Evolutionary conservation across 1,284 basidiomycete species (phyloP).

Genomic region (Agroathelia rolfsii): DNA sequence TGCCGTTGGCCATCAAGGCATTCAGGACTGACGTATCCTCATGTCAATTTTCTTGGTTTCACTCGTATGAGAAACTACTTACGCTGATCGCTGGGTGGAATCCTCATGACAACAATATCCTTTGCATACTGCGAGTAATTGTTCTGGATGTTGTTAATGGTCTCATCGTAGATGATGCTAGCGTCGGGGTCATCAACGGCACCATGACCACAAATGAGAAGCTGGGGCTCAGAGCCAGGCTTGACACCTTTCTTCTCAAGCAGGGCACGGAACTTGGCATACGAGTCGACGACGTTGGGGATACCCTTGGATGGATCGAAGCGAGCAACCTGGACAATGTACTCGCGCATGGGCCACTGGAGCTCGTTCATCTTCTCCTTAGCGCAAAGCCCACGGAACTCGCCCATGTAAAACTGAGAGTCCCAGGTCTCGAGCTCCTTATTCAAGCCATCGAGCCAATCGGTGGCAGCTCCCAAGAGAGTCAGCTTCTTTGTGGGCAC

Average conservation of each 20-base stretch:
- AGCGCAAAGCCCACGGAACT: conserved; percentile 63
- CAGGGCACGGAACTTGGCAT: conserved; percentile 63
- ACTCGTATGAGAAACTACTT: conserved; percentile 20
- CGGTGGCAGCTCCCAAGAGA: conserved; percentile 69
- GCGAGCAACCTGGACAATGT: conserved; percentile 77
- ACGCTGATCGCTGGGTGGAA: conserved; percentile 76
- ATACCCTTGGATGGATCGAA: conserved; percentile 77
- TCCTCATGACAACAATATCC: conserved; percentile 70
- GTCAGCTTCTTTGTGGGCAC: conserved; percentile 64
- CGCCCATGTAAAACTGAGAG: conserved; percentile 72
- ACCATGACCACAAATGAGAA: conserved; percentile 81
- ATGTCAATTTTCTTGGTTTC: no score
- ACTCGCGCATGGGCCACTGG: conserved; percentile 71
- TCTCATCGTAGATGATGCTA: conserved; percentile 77
- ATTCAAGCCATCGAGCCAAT: conserved; percentile 85
- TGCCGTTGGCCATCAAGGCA: conserved; percentile 65
- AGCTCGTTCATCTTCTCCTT: conserved; percentile 73
- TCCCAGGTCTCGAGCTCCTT: conserved; percentile 73
- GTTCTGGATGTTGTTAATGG: conserved; percentile 46
- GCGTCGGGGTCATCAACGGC: conserved; percentile 82
- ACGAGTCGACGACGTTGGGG: conserved; percentile 75
- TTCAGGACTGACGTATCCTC: no score
- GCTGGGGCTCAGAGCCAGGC: no score
- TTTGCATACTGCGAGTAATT: conserved; percentile 48
- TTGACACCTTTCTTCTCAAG: no score